Base-by-base conservation (phyloP, 1,284 basidiomycete species). In the Malassezia pachydermatis region DNA sequence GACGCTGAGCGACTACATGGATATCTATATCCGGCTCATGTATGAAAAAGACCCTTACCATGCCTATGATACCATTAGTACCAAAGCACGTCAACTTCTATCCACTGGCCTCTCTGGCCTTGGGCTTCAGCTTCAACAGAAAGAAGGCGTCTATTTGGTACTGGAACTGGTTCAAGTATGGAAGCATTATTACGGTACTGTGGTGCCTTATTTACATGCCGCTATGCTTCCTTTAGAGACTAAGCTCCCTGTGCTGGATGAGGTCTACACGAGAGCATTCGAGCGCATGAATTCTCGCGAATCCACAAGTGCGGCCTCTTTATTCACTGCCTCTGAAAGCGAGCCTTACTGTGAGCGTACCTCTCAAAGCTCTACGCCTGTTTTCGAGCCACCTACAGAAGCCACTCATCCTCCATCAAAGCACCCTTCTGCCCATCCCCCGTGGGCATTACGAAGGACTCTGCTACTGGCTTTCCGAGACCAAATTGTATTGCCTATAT, bases 121-220 rank as follows among this genome's bases (percentile, higher is more conserved):
- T 33, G 87, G 86, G 54, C 80, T 86, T 0, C 89, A 88, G 67
- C 78, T 96, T 8, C 76, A 76, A 24, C 22, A 82, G 83, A 63
- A 63, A 1, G 61, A 70, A 17, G 67, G 68, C 38, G 79, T 83
- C 38, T 79, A 81, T 59, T 77, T 95, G 4, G 74, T 90, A 14
- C 76, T 76, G 1, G 78, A 86, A 8, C 77, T 92, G 9, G 85
- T 88, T 1, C 87, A 92, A 59, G 78, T 86, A 13, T 96, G 90
- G 90, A 80, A 78, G 5, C 90, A 92, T 76, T 95, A 94, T 75
- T 94, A 88, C 82, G 84, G 86, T 57, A 83, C 87, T 55, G 82
- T 95, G 17, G 75, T 96, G 1, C 88, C 89, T 1, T 90, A 88
- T 67, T 76, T 88, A 33, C 86, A 89, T 76, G 77, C 75, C 19